Evolutionary conservation across 257 asterid species (phyloP).

Genomic region (Nicotiana attenuata): DNA sequence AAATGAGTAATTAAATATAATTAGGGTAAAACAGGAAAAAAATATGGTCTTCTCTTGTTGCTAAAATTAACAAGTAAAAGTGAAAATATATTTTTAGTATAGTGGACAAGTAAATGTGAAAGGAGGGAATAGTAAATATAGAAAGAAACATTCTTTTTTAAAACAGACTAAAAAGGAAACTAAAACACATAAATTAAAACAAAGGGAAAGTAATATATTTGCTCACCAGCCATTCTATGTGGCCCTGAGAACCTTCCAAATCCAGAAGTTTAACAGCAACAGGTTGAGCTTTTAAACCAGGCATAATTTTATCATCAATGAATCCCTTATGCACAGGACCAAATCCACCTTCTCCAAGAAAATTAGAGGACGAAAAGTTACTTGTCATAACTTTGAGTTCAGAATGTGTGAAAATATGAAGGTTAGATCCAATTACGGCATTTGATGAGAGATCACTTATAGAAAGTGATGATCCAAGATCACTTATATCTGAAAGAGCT

Average conservation of each 20-base stretch:
- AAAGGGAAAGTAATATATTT: background rate
- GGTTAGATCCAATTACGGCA: constrained; percentile 15
- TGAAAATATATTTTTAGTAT: too few relatives aligned
- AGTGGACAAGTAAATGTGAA: too few relatives aligned
- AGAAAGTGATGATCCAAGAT: background rate
- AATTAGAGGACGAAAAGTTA: constrained; percentile 13
- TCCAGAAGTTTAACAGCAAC: constrained; percentile 22
- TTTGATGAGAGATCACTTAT: constrained; percentile 13
- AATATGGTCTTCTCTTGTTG: too few relatives aligned
- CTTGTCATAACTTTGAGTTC: constrained; percentile 17
- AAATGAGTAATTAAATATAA: too few relatives aligned
- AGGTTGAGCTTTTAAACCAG: constrained; percentile 17
- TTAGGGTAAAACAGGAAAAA: too few relatives aligned
- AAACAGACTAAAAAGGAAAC: too few relatives aligned
- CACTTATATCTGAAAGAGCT: constrained; percentile 9
- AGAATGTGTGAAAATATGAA: constrained; percentile 12
- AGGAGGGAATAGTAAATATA: too few relatives aligned
- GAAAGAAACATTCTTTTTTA: too few relatives aligned
- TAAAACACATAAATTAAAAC: background rate
- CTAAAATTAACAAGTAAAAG: too few relatives aligned
- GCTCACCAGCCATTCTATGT: constrained; percentile 22
- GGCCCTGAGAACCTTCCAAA: constrained; percentile 23
- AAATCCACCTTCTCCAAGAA: constrained; percentile 25
- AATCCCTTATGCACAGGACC: constrained; percentile 26
- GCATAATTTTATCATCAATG: constrained; percentile 14